A percentile compares a stretch with the other conserved stretches of the same genome.
phyloP scores from a whole-genome alignment of 177 flowering plant species.

The Vitis hybrid region DNA sequence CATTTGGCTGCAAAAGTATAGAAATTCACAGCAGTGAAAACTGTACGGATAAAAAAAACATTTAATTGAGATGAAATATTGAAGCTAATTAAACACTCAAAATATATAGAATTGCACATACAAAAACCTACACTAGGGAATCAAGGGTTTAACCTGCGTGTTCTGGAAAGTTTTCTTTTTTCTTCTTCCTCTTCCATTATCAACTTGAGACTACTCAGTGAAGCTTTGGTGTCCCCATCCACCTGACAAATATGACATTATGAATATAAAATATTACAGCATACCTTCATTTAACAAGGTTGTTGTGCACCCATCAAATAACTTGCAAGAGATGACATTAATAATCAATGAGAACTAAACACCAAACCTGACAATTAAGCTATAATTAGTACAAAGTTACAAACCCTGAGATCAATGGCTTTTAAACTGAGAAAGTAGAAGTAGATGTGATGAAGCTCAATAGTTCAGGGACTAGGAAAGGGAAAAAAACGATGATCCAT shows the following conservation, averaged over 20 bases:
- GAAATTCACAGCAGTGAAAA: background rate
- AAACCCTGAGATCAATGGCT: background rate
- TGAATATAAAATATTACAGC: background rate
- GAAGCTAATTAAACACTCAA: too few relatives aligned
- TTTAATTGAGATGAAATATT: too few relatives aligned
- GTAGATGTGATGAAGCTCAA: background rate
- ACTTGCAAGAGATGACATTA: background rate
- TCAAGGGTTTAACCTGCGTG: conserved; percentile 25
- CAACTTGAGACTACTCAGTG: conserved; percentile 54
- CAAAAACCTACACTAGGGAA: too few relatives aligned
- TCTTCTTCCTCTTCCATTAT: conserved; percentile 79
- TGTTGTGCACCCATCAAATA: background rate
- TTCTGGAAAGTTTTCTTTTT: conserved; percentile 52
- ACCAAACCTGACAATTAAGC: background rate
- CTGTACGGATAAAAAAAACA: background rate
- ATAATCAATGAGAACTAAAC: background rate
- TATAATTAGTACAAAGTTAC: background rate
- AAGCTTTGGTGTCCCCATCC: conserved; percentile 37
- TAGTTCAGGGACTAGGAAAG: background rate
- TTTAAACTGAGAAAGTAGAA: background rate
- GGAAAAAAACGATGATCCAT: background rate
- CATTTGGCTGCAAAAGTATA: conserved; percentile 38
- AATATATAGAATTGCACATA: too few relatives aligned
- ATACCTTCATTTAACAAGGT: background rate
- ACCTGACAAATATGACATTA: conserved; percentile 28